Conservation (phyloP, 2,329 filamentous ascomycete genomes). For the Ophiostoma novo-ulmi region DNA sequence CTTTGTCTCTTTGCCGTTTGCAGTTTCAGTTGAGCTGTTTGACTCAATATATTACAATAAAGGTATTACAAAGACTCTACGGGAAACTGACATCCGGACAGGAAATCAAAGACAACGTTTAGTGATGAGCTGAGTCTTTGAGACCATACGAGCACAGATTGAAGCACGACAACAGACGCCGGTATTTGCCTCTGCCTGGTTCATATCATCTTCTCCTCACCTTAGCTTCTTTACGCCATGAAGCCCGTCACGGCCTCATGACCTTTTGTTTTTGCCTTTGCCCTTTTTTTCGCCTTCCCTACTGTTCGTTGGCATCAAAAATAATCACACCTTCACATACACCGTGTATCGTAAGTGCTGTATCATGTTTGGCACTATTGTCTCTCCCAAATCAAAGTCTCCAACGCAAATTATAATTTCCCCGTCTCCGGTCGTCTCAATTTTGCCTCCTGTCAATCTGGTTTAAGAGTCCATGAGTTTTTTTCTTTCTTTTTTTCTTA, state of each 20-base stretch:
- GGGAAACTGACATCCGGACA: too few species aligned
- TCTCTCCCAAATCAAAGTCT: background rate
- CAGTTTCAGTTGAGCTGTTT: background rate
- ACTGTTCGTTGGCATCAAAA: background rate
- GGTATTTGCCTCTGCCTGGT: background rate
- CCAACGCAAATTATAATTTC: background rate
- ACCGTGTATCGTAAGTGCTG: background rate
- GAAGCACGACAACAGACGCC: background rate
- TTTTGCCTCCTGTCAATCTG: background rate
- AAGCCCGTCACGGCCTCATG: background rate
- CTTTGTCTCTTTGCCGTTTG: background rate
- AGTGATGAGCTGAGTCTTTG: background rate
- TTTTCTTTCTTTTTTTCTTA: background rate
- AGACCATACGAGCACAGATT: background rate
- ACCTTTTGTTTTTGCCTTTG: background rate
- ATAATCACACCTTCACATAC: background rate
- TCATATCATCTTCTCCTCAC: background rate
- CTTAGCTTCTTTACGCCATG: background rate
- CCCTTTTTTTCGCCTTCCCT: too few species aligned
- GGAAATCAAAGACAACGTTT: too few species aligned
- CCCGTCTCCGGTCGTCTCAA: background rate
- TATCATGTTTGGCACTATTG: background rate
- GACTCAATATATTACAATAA: background rate
- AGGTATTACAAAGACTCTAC: background rate
- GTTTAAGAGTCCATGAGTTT: background rate